Conservation (phyloP, 179 eudicot species). For the Camellia oleifera region DNA sequence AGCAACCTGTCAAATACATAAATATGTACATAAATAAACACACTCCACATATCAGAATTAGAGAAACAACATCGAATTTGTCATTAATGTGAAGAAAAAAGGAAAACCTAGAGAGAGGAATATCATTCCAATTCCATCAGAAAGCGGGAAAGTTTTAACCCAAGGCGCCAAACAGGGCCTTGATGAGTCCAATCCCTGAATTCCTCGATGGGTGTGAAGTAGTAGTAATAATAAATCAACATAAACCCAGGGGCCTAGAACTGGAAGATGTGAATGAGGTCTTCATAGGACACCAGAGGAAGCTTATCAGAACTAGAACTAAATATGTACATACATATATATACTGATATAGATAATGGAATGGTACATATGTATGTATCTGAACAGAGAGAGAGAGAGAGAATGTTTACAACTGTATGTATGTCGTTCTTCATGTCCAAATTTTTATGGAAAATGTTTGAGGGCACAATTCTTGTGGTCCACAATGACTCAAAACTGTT, state of each 20-base stretch:
- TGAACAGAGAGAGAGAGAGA: background rate
- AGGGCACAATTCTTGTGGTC: no score
- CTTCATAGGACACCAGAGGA: background rate
- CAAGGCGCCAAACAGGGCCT: background rate
- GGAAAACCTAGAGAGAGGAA: slow-evolving; percentile 15
- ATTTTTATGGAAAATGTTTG: background rate
- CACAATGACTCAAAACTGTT: no score
- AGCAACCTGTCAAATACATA: background rate
- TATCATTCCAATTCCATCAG: slow-evolving; percentile 13
- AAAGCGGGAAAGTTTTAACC: slow-evolving; percentile 16
- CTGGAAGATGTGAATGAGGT: slow-evolving; percentile 15
- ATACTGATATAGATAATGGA: background rate
- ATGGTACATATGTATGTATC: background rate
- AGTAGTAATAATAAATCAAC: background rate
- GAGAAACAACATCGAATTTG: background rate
- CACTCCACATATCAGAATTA: background rate
- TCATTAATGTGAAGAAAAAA: background rate
- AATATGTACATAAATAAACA: background rate
- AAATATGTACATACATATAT: background rate
- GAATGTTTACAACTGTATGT: slow-evolving; percentile 3
- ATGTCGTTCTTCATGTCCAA: background rate
- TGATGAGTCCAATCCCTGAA: slow-evolving; percentile 1
- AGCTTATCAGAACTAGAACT: background rate
- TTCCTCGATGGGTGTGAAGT: slow-evolving; percentile 13
- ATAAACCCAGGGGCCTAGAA: slow-evolving; percentile 8